phyloP scores from a whole-genome alignment of 2,329 filamentous ascomycete genomes.

The Graphium sp. region DNA sequence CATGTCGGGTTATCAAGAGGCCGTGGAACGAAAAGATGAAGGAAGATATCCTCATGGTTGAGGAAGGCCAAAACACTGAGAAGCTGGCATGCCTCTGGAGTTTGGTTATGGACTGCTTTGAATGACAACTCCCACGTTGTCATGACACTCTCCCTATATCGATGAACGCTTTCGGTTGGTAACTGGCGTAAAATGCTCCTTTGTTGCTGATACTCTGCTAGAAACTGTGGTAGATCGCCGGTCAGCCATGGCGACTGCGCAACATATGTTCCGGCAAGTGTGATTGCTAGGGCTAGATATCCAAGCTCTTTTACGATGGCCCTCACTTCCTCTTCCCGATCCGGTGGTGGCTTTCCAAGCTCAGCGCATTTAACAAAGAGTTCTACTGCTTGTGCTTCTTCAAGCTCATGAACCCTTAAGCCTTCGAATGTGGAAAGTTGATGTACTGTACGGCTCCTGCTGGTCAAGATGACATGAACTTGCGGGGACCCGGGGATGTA shows the following conservation, averaged over 20 bases:
- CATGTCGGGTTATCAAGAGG: no score
- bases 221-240: constrained; percentile 3
- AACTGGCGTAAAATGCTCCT: not conserved
- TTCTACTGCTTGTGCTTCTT: not conserved
- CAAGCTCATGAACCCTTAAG: not conserved
- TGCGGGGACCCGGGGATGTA: not conserved
- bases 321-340: not conserved
- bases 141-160: not conserved
- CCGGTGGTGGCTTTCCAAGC: not conserved
- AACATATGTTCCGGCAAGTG: constrained; percentile 4
- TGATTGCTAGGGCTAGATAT: constrained; percentile 4
- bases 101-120: not conserved
- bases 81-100: constrained; percentile 1
- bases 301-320: constrained; percentile 1
- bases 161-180: not conserved
- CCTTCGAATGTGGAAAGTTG: constrained; percentile 1
- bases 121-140: constrained; percentile 1
- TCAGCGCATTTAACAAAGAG: not conserved
- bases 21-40: constrained; percentile 1
- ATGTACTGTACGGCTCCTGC: not conserved
- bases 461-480: constrained; percentile 1
- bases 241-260: constrained; percentile 2
- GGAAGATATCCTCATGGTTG: constrained; percentile 1
- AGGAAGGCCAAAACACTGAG: constrained; percentile 1
- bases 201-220: constrained; percentile 2